These are phyloP conservation scores for Colletotrichum noveboracense DNA, from an alignment of 2,329 filamentous ascomycete species.

Conservation along the genomic window DNA sequence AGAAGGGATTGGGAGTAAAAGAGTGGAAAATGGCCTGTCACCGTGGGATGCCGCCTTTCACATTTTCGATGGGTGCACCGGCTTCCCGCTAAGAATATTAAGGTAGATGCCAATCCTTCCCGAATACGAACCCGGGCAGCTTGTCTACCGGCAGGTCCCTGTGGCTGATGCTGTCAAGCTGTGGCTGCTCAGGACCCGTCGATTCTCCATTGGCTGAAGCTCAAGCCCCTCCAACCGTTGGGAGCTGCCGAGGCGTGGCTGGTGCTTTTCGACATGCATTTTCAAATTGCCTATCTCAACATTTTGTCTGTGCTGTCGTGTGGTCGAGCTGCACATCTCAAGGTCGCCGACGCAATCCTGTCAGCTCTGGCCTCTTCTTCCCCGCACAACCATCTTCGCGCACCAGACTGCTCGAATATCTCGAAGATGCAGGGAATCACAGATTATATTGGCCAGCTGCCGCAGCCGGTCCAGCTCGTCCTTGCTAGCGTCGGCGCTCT, in stretches of 20 bases:
- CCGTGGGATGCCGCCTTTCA: background rate
- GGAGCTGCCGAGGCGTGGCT: conserved; percentile 17
- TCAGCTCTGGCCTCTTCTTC: background rate
- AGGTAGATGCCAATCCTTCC: background rate
- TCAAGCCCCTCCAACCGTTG: background rate
- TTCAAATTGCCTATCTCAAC: conserved; percentile 16
- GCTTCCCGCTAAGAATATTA: background rate
- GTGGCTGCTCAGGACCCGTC: background rate
- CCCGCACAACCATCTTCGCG: background rate
- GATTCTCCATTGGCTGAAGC: background rate
- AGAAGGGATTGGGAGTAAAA: background rate
- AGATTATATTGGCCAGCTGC: conserved; percentile 42
- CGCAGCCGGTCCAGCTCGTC: conserved; percentile 49
- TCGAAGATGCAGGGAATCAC: conserved; percentile 24
- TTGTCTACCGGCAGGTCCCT: background rate
- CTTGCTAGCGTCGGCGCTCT: conserved; percentile 64
- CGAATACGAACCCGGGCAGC: background rate
- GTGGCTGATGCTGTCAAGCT: background rate
- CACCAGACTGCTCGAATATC: background rate
- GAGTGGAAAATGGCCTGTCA: background rate
- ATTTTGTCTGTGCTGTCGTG: conserved; percentile 13
- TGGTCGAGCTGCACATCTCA: background rate
- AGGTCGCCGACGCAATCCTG: background rate
- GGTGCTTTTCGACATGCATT: background rate
- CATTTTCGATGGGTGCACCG: background rate